Evolutionary conservation across 148 eudicot species (phyloP).

Genomic region (Limonium bicolor): DNA sequence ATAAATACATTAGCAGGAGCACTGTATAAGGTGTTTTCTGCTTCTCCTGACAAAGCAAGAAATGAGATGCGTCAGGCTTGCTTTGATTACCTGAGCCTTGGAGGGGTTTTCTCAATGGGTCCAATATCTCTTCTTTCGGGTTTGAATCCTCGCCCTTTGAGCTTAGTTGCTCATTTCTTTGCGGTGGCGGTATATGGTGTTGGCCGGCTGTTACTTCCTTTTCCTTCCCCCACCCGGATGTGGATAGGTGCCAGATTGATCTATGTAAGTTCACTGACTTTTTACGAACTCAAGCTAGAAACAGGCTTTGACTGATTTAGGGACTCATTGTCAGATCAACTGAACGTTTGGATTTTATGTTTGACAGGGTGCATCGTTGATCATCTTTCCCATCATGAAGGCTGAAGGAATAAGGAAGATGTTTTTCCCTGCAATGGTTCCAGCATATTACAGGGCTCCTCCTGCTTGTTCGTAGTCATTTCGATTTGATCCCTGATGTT

Average conservation of each 20-base stretch:
- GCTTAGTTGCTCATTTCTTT: slow-evolving; percentile 80
- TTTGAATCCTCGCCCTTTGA: slow-evolving; percentile 68
- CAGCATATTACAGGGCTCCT: slow-evolving; percentile 83
- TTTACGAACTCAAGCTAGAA: neutral
- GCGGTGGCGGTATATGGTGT: slow-evolving; percentile 82
- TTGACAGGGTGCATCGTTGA: slow-evolving; percentile 73
- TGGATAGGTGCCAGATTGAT: slow-evolving; percentile 78
- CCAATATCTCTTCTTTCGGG: slow-evolving; percentile 77
- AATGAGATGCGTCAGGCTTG: slow-evolving; percentile 83
- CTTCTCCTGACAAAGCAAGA: slow-evolving; percentile 65
- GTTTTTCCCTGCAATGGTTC: slow-evolving; percentile 85
- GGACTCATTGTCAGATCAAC: neutral
- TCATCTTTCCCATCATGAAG: slow-evolving; percentile 79
- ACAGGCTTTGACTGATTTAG: neutral
- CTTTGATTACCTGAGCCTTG: slow-evolving; percentile 80
- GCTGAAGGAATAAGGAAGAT: slow-evolving; percentile 90
- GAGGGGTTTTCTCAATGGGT: slow-evolving; percentile 60
- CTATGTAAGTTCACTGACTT: slow-evolving; percentile 29
- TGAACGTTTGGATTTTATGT: neutral
- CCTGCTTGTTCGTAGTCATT: slow-evolving; percentile 17
- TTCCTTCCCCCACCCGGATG: slow-evolving; percentile 68
- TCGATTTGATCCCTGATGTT: too few relatives aligned
- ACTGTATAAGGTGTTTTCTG: slow-evolving; percentile 56
- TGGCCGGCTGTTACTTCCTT: slow-evolving; percentile 65
- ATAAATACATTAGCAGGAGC: slow-evolving; percentile 89